Conservation (phyloP, 2,329 filamentous ascomycete species). For the Diaporthe vexans region DNA sequence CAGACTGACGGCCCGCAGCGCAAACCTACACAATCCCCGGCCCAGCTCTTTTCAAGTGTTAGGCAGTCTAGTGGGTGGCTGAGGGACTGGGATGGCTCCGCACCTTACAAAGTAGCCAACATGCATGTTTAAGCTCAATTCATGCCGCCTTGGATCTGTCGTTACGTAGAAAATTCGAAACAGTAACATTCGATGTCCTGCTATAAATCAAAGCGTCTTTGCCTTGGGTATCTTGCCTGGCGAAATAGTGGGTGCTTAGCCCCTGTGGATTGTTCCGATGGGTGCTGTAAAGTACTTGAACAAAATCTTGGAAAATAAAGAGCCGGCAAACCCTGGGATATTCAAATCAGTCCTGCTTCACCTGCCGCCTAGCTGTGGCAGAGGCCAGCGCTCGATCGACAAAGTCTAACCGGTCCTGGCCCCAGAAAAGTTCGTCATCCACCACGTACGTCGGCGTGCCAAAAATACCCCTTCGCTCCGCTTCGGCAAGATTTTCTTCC, state of each 20-base stretch:
- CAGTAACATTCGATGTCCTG: background rate
- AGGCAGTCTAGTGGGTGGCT: background rate
- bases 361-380: background rate
- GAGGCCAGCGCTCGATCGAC: constrained; percentile 27
- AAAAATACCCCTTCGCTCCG: too few species aligned
- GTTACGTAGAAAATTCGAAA: background rate
- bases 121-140: background rate
- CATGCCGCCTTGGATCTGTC: background rate
- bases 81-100: background rate
- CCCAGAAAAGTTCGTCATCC: too few species aligned
- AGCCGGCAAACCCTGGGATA: background rate
- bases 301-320: too few species aligned
- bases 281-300: background rate
- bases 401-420: constrained; percentile 20
- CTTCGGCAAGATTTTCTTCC: too few species aligned
- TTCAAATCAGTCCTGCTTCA: background rate
- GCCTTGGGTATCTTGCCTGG: background rate
- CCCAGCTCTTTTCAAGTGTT: constrained; percentile 63
- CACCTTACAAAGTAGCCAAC: background rate
- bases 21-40: constrained; percentile 62
- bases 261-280: too few species aligned
- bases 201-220: too few species aligned
- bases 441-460: too few species aligned
- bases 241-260: too few species aligned
- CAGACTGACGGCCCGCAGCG: constrained; percentile 44